These are phyloP conservation scores for Trametes meyenii DNA, from an alignment of 768 basidiomycete species.

Conservation along the genomic window DNA sequence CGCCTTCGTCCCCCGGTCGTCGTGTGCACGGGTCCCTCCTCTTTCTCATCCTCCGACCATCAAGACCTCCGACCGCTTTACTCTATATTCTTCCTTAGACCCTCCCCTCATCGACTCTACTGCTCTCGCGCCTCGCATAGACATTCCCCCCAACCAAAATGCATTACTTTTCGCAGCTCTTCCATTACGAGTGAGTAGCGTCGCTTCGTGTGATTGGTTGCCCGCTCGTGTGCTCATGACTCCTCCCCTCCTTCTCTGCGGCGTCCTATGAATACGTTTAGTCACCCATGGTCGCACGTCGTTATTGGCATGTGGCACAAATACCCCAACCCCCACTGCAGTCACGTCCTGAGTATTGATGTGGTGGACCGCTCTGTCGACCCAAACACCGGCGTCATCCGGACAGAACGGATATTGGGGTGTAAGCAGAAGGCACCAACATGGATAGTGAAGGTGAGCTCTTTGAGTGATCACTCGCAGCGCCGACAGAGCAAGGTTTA, in stretches of 20 bases:
- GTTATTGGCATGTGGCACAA: slow-evolving; percentile 94
- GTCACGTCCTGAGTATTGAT: slow-evolving; percentile 86
- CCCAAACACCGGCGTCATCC: slow-evolving; percentile 82
- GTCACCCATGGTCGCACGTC: slow-evolving; percentile 90
- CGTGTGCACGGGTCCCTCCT: slow-evolving; percentile 26
- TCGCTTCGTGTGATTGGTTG: slow-evolving; percentile 6
- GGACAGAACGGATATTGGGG: slow-evolving; percentile 87
- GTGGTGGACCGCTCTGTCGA: slow-evolving; percentile 85
- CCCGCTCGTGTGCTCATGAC: slow-evolving; percentile 17
- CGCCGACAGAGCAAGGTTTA: background rate
- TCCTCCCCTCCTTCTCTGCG: slow-evolving; percentile 19
- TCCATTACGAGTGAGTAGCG: slow-evolving; percentile 75
- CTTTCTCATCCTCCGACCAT: slow-evolving; percentile 15
- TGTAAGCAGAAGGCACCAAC: slow-evolving; percentile 90
- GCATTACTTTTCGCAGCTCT: slow-evolving; percentile 88
- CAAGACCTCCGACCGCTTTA: slow-evolving; percentile 17
- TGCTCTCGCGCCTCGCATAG: background rate
- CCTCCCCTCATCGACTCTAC: slow-evolving; percentile 5
- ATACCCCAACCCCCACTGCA: slow-evolving; percentile 92
- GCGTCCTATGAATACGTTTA: slow-evolving; percentile 35
- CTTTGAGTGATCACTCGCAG: background rate
- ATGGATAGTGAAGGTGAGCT: slow-evolving; percentile 90
- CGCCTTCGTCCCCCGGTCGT: slow-evolving; percentile 18
- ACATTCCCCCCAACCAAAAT: slow-evolving; percentile 40
- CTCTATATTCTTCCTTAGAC: slow-evolving; percentile 24